Base-by-base conservation (phyloP, 129 eudicot species). In the Flaveria ramosissima region DNA sequence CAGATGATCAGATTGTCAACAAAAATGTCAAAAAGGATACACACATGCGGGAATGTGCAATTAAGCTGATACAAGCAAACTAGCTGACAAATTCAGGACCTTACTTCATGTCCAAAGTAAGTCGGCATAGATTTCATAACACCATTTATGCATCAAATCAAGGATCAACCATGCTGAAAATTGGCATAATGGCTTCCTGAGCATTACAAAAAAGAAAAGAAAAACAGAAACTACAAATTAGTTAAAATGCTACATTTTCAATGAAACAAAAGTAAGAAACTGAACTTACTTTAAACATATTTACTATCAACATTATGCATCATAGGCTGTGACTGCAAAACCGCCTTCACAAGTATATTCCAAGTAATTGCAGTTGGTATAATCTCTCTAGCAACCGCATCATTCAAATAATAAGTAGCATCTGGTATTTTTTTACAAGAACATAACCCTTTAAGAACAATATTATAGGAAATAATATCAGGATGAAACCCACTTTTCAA, bases 381-480 rank as follows among this genome's bases (percentile, higher is more conserved):
- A 61, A 89, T 81, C 75, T 86, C 88, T 70, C 74, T 84, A 39
- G 75, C 61, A 83, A 91, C 68, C 1, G 93, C 96, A 87, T 89
- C 84, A 45, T 78, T 81, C 51, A 94, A 81, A 79, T 79, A 91
- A n/a, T 68, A 43, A 82, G 86, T 55, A 16, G 92, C 97, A 72
- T 72, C 86, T 19, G 85, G 59, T 77, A 84, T 45, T 79, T 86
- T 89, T 62, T 76, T 42, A 83, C 91, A 85, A 78, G 92, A 89
- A 80, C 92, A 94, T 23, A 89, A 77, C 21, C 97, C 98, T 82
- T 91, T 86, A 30, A 94, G 83, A 11, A 79, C 73, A 79, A 94
- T 94, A 80, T 94, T 94, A 82, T 91, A 94, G 9, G 97, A 94
- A 27, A 91, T 85, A 41, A 94, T 83, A 91, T 94, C 98, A 6